Conservation (phyloP, 768 basidiomycete species). For the Phaeotremella fagi region DNA sequence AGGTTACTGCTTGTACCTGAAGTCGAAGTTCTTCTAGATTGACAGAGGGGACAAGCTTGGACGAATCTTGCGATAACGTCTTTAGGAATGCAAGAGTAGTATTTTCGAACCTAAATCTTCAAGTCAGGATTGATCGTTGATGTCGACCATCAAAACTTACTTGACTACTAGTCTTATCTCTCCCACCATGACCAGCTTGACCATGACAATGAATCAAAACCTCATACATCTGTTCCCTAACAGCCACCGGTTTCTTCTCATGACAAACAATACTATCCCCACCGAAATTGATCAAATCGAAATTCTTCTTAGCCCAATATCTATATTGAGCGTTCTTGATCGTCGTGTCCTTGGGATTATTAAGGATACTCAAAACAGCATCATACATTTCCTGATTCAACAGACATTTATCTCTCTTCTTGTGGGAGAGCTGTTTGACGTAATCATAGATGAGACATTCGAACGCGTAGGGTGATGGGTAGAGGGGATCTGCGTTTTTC, state of each 20-base stretch:
- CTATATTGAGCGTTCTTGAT: constrained; percentile 64
- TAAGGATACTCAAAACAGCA: constrained; percentile 65
- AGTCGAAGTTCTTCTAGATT: constrained; percentile 49
- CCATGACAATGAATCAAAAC: constrained; percentile 70
- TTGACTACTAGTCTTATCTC: constrained; percentile 66
- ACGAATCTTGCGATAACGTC: constrained; percentile 74
- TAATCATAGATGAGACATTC: constrained; percentile 59
- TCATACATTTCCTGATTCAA: constrained; percentile 68
- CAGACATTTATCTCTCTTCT: constrained; percentile 65
- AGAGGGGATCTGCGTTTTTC: constrained; percentile 26
- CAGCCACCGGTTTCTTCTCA: constrained; percentile 67
- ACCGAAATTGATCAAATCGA: constrained; percentile 46
- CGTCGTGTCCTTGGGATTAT: constrained; percentile 54
- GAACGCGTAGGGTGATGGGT: constrained; percentile 63
- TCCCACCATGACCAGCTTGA: constrained; percentile 63
- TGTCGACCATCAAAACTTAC: constrained; percentile 9
- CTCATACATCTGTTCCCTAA: constrained; percentile 73
- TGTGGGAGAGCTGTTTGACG: constrained; percentile 57
- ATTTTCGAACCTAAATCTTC: constrained; percentile 55
- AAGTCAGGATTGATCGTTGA: background rate
- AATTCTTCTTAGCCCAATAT: constrained; percentile 81
- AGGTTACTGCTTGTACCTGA: constrained; percentile 10
- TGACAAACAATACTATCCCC: constrained; percentile 59
- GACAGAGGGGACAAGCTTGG: constrained; percentile 72
- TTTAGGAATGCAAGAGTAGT: constrained; percentile 80